A percentile compares a stretch with the other conserved stretches of the same genome.
Conservation (phyloP, 441 rosid species). For the Gossypium aridum region DNA sequence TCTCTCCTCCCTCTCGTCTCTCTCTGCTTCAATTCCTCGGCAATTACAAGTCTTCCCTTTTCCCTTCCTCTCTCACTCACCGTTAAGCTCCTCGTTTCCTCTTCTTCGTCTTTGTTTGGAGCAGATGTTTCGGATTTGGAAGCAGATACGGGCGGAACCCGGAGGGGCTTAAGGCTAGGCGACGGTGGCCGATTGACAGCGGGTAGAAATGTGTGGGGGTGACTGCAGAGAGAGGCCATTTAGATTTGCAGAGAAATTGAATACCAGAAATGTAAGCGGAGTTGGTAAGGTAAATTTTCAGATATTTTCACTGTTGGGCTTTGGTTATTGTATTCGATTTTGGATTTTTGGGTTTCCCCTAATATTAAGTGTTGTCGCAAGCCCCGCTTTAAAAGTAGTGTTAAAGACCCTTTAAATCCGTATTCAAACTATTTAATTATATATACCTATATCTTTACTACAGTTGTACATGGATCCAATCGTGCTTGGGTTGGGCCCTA, state of each 20-base stretch:
- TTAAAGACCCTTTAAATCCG: neutral
- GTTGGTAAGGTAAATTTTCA: neutral
- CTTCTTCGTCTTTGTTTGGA: neutral
- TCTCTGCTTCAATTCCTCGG: slow-evolving; percentile 34
- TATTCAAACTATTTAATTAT: neutral
- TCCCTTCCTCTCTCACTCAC: slow-evolving; percentile 20
- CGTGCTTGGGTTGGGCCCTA: neutral
- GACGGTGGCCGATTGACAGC: slow-evolving; percentile 22
- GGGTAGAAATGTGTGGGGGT: slow-evolving; percentile 24
- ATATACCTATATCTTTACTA: neutral
- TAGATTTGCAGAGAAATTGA: slow-evolving; percentile 9
- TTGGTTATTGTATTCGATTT: neutral
- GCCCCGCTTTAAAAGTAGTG: neutral
- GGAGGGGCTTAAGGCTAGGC: neutral
- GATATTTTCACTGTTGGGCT: neutral
- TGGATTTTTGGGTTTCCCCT: neutral
- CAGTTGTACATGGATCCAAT: neutral
- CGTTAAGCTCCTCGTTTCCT: neutral
- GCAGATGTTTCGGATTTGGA: slow-evolving; percentile 17
- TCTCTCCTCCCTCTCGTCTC: slow-evolving; percentile 48
- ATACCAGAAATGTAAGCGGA: neutral
- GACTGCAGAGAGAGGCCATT: slow-evolving; percentile 35
- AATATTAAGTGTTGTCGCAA: neutral
- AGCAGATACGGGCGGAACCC: slow-evolving; percentile 8
- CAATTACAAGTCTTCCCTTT: slow-evolving; percentile 25